Evolutionary conservation across 2,329 filamentous ascomycete genomes (phyloP).

Genomic region (Lomentospora prolificans): DNA sequence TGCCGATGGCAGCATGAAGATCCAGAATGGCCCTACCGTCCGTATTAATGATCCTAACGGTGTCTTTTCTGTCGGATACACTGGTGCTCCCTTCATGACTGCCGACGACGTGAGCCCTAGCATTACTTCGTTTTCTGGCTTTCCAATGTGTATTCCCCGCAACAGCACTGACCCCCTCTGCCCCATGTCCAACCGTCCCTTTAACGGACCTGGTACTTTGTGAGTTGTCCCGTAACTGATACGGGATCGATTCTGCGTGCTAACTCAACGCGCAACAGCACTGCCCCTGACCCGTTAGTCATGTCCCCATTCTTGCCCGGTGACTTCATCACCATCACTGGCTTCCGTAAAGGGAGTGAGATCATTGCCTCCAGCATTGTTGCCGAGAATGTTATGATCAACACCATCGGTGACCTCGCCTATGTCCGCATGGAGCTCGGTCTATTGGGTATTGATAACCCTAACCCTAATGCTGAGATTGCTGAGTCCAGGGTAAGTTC

Average conservation of each 20-base stretch:
- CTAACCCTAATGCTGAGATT: slow-evolving; percentile 24
- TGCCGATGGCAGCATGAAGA: slow-evolving; percentile 23
- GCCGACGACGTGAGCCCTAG: slow-evolving; percentile 38
- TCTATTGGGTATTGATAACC: slow-evolving; percentile 24
- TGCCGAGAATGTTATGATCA: slow-evolving; percentile 26
- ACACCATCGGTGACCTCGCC: slow-evolving; percentile 20
- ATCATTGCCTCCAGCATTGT: slow-evolving; percentile 26
- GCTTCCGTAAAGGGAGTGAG: slow-evolving; percentile 20
- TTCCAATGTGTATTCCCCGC: slow-evolving; percentile 42
- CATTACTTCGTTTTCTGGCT: slow-evolving; percentile 37
- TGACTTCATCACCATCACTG: slow-evolving; percentile 25
- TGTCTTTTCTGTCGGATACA: slow-evolving; percentile 29
- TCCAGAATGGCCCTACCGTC: slow-evolving; percentile 21
- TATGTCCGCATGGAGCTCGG: slow-evolving; percentile 26
- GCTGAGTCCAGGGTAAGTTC: slow-evolving; percentile 23
- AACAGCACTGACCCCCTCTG: slow-evolving; percentile 25
- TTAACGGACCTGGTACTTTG: slow-evolving; percentile 23
- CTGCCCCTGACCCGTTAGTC: slow-evolving; percentile 23
- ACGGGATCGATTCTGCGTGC: not conserved
- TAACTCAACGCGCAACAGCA: slow-evolving; percentile 13
- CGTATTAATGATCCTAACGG: slow-evolving; percentile 36
- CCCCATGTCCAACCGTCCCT: slow-evolving; percentile 23
- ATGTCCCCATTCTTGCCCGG: slow-evolving; percentile 26
- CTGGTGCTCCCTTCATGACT: slow-evolving; percentile 29
- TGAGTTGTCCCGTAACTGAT: slow-evolving; percentile 12